These are phyloP conservation scores for Leccinum subtestaceum DNA, from an alignment of 768 basidiomycete genomes.

Conservation along the genomic window DNA sequence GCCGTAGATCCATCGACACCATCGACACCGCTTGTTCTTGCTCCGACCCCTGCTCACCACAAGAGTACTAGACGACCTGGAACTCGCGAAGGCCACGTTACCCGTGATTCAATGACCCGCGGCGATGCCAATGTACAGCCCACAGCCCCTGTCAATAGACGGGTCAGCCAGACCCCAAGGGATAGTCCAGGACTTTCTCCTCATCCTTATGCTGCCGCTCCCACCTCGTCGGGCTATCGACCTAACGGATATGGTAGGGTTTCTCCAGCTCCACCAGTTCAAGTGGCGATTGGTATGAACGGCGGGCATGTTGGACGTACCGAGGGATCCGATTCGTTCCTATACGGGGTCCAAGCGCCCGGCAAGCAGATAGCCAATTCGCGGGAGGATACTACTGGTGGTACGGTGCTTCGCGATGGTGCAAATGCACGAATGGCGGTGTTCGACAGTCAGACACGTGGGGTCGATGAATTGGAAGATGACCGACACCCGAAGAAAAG, in stretches of 20 bases:
- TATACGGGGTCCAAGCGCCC: constrained; percentile 53
- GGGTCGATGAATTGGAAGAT: constrained; percentile 58
- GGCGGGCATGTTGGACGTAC: constrained; percentile 41
- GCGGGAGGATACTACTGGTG: constrained; percentile 50
- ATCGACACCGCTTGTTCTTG: constrained; percentile 57
- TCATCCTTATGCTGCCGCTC: constrained; percentile 73
- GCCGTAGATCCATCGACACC: constrained; percentile 55
- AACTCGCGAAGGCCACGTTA: constrained; percentile 44
- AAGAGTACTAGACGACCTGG: constrained; percentile 52
- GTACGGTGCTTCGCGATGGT: constrained; percentile 34
- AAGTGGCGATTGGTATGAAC: constrained; percentile 37
- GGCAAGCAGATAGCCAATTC: constrained; percentile 51
- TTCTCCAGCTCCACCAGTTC: constrained; percentile 42
- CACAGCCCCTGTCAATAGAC: constrained; percentile 61
- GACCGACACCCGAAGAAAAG: constrained; percentile 62
- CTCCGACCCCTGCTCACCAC: constrained; percentile 64
- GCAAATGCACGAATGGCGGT: constrained; percentile 52
- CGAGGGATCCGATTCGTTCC: constrained; percentile 65
- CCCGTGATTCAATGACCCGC: constrained; percentile 46
- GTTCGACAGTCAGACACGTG: constrained; percentile 66
- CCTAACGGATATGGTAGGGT: constrained; percentile 53
- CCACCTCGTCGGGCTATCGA: constrained; percentile 57
- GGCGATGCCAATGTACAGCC: constrained; percentile 61
- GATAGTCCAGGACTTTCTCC: constrained; percentile 48
- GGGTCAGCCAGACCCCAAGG: constrained; percentile 63